Evolutionary conservation across 23 red algal species (phyloP).

Genomic region (Gracilaria vermiculophylla): DNA sequence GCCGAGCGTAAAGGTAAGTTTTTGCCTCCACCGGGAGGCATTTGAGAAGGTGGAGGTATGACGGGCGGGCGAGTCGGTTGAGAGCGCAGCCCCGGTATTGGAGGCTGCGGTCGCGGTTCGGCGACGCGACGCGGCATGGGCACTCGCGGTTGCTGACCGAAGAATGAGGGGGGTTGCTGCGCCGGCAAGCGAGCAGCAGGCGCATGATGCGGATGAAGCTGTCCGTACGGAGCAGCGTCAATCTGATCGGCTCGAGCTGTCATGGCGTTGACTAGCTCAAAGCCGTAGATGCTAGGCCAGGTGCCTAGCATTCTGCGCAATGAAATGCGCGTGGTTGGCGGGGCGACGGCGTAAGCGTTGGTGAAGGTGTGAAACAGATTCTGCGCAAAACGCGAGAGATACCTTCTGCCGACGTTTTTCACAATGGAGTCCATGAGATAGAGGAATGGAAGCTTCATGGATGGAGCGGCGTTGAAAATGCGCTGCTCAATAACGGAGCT

Average conservation of each 20-base stretch:
- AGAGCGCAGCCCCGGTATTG: neutral
- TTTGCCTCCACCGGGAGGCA: neutral
- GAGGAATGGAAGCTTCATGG: slow-evolving; percentile 76
- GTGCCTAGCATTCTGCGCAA: slow-evolving; percentile 71
- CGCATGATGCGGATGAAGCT: neutral
- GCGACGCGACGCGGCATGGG: neutral
- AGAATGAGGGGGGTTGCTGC: neutral
- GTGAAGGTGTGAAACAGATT: slow-evolving; percentile 67
- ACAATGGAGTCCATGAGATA: slow-evolving; percentile 90
- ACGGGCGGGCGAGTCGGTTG: neutral
- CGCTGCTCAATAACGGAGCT: slow-evolving; percentile 67
- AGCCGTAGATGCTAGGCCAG: slow-evolving; percentile 73
- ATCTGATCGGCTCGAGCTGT: neutral
- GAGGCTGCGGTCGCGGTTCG: neutral
- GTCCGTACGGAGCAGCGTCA: neutral
- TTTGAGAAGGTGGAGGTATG: neutral
- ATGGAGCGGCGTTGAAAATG: slow-evolving; percentile 38
- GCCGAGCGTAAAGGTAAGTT: neutral
- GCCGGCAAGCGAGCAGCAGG: neutral
- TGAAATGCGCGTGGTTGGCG: slow-evolving; percentile 34
- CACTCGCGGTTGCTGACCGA: neutral
- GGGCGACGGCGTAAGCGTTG: slow-evolving; percentile 26
- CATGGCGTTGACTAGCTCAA: slow-evolving; percentile 56
- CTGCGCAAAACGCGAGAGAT: slow-evolving; percentile 48
- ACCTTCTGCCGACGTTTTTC: slow-evolving; percentile 78